Percentiles rank a stretch among this genome's conserved stretches.
Conservation (phyloP, 345 rosid genomes). For the Pugionium cornutum region DNA sequence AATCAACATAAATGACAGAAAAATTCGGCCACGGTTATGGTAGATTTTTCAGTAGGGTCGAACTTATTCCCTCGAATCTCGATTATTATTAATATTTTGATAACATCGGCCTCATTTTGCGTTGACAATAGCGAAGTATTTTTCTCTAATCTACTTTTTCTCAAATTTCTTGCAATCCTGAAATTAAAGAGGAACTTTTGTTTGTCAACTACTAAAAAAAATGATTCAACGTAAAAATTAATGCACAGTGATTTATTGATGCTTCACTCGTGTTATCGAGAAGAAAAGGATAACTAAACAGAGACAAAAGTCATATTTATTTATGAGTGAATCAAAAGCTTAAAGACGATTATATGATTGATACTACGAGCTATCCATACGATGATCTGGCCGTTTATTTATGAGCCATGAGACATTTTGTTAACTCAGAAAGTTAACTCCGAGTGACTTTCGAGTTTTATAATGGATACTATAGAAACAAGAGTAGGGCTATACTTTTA, state of each 20-base stretch:
- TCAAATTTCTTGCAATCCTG: too few species aligned
- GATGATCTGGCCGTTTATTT: not conserved
- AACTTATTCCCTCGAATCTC: too few species aligned
- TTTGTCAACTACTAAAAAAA: too few species aligned
- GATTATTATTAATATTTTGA: too few species aligned
- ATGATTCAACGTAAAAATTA: slow-evolving; percentile 5
- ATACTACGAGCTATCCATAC: slow-evolving; percentile 10
- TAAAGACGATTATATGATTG: slow-evolving; percentile 6
- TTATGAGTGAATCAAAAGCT: not conserved
- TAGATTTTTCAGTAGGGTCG: too few species aligned
- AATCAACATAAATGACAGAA: too few species aligned
- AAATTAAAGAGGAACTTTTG: too few species aligned
- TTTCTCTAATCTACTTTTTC: too few species aligned
- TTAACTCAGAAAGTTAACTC: slow-evolving; percentile 2
- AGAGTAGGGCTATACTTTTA: slow-evolving; percentile 43
- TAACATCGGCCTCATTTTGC: too few species aligned
- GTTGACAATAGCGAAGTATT: too few species aligned
- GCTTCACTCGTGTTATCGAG: slow-evolving; percentile 4
- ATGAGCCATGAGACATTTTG: slow-evolving; percentile 19
- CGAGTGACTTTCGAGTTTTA: not conserved
- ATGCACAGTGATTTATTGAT: not conserved
- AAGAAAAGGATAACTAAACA: not conserved
- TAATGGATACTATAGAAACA: not conserved
- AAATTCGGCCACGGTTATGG: too few species aligned
- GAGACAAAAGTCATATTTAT: not conserved